Base-by-base conservation (phyloP, 2,329 filamentous ascomycete species). In the Huntiella decipiens region DNA sequence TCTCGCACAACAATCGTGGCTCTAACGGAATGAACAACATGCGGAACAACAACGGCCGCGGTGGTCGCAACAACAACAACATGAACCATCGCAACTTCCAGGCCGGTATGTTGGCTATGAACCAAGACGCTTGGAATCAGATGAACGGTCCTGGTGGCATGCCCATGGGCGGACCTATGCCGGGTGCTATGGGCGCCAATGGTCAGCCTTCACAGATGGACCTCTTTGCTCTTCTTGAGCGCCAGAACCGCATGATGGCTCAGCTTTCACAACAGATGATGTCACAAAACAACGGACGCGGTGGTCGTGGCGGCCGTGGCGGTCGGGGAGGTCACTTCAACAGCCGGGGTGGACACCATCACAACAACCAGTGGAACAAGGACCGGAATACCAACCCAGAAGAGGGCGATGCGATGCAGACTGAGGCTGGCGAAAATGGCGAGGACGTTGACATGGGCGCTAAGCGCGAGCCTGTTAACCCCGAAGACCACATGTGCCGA, bases 161-260 rank as follows among this genome's bases (percentile, higher is more conserved):
- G 15, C 33, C 32, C 7, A 45, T 45, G 44, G 46, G 39, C 11
- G 46, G 46, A 6, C 43, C 43, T 8, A 45, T 45, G 43, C 36
- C 50, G 17, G 5, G n/a, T 13, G 38, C 1, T 22, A 61, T 61
- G 59, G 31, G 36, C 17, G 50, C 48, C 5, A 15, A 34, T 15
- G 44, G 47, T 17, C 62, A 58, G 52, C 65, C 60, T 50, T 43
- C 47, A 3, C 69, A 64, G 60, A 62, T 66, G 54, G 68, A 62
- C 64, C 74, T 60, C 66, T 81, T 63, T 71, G 84, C 63, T 69
- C 88, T 92, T 65, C 73, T 91, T 52, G 83, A 93, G 61, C 82
- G 93, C 57, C 84, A 93, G 57, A 83, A 82, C 43, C 75, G 80
- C 50, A 82, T 92, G 74, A 85, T 94, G 74, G 74, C 76, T 46